Evolutionary conservation across 176 grass and related monocot genomes (phyloP).

Genomic region (Paspalum notatum): DNA sequence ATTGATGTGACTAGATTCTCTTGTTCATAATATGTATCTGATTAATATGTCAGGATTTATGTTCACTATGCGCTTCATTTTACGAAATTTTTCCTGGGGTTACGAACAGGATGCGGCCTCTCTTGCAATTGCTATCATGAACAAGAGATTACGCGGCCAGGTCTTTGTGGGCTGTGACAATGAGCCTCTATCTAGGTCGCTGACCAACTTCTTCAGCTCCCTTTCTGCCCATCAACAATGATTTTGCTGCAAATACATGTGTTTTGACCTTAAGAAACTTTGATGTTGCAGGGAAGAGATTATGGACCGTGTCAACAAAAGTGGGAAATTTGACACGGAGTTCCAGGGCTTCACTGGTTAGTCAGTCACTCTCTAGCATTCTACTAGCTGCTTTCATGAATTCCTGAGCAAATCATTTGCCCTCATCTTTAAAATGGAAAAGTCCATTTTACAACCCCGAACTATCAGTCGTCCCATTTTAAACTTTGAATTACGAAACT

Average conservation of each 20-base stretch:
- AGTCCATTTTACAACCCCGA: too few relatives aligned
- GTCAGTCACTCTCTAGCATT: neutral
- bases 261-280: constrained; percentile 17
- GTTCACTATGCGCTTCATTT: constrained; percentile 15
- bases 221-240: neutral
- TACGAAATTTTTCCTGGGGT: neutral
- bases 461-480: too few relatives aligned
- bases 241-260: neutral
- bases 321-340: constrained; percentile 66
- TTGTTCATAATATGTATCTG: neutral
- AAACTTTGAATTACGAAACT: too few relatives aligned
- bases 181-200: constrained; percentile 58
- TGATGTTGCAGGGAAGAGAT: constrained; percentile 71
- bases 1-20: neutral
- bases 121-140: constrained; percentile 65
- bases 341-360: constrained; percentile 80
- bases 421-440: constrained; percentile 6
- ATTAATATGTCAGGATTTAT: constrained; percentile 3
- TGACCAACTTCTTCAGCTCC: neutral
- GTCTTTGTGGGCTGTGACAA: constrained; percentile 66
- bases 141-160: constrained; percentile 37
- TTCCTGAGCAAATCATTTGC: neutral
- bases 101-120: constrained; percentile 63
- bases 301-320: constrained; percentile 74
- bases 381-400: constrained; percentile 1